Base-by-base conservation (phyloP, 495 filamentous ascomycete genomes). In the Penicillium daleae region DNA sequence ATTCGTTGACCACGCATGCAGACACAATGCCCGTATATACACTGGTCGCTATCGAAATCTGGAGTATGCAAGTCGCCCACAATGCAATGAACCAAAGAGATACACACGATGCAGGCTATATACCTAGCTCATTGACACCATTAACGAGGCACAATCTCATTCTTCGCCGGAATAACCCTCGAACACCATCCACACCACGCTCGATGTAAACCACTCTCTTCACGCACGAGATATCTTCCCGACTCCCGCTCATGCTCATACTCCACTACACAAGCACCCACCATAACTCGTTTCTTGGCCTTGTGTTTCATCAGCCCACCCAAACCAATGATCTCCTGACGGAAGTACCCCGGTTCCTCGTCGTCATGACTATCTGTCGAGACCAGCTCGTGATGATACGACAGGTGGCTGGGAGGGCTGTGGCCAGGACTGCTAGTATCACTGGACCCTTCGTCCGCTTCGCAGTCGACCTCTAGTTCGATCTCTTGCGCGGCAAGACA, bases 241-340 rank as follows among this genome's bases (percentile, higher is more conserved):
- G 71, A 80, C 29, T 86, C 85, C 52, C 85, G 81, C 78, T 95
- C 92, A 72, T 95, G 91, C 61, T 91, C 90, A 75, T 86, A 90
- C 69, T 94, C 90, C 57, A 86, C 86, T 33, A 96, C 92, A 61
- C 88, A 92, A 21, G 89, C 89, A 15, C 92, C 93, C 2, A 97
- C 86, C 60, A 82, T 79, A 15, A 93, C 85, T 67, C 89, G 85
- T 65, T 88, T 87, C 73, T 91, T 89, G 8, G 87, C 76, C 76
- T 91, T 94, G 60, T 87, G 89, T 81, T 94, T 96, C 51, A 96
- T 85, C 10, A 87, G 81, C 0, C 93, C 93, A 15, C 93, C 92
- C 33, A 97, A 86, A 4, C 92, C 93, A 67, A 95, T 91, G 64
- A 96, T 87, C 74, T 97, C 93, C 70, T 94, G 91, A 29, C 87